Evolutionary conservation across 306 rosid genomes (phyloP), one percentile per base, ranked within the genome.

Genomic region (Cucurbita pepo): DNA sequence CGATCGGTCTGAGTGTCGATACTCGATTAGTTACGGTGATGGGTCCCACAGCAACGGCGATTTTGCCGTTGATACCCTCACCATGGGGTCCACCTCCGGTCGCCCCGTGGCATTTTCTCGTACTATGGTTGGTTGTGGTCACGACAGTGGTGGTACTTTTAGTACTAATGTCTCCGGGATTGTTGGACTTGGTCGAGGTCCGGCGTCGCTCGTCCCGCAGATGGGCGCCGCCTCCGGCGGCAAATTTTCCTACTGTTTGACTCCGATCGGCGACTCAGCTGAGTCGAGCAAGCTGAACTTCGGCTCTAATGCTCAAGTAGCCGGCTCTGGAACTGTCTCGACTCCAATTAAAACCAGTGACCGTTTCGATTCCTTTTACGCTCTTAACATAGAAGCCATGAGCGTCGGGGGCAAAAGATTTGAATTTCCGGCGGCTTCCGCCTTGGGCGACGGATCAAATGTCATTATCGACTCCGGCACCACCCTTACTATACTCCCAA

Each of bases 211-310:
- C 6, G 19, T 77, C 9, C 8, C 79, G 3, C 95, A 82, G 12
- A 2, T 91, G 61, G 67, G 37, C 7, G 1, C 84, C 5, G 71
- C 85, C 0, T 75, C 78, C 0, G 72, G 1, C 0, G 83, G 80
- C 0, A 90, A 82, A 43, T 90, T 88, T 61, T 83, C 92, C 0
- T 79, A 90, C 47, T 90, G 97, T 65, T 83, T 90, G 57, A 25
- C 75, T 4, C 80, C 90, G 1, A 0, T 56, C 0, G 6, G 12
- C 0, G 22, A 65, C 3, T 3, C 10, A 0, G 8, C 36, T 0
- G 5, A 0, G 0, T 37, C 82, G 0, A 78, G 85, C 69, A 69
- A 52, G 10, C 16, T 79, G 14, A 76, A 15, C 34, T 86, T 86
- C 12, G 88, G 88, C 3, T 21, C 47, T 8, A 60, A 57, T 1